Evolutionary conservation across 164 flowering plant species (phyloP).

Genomic region (Nelumbo lutea): DNA sequence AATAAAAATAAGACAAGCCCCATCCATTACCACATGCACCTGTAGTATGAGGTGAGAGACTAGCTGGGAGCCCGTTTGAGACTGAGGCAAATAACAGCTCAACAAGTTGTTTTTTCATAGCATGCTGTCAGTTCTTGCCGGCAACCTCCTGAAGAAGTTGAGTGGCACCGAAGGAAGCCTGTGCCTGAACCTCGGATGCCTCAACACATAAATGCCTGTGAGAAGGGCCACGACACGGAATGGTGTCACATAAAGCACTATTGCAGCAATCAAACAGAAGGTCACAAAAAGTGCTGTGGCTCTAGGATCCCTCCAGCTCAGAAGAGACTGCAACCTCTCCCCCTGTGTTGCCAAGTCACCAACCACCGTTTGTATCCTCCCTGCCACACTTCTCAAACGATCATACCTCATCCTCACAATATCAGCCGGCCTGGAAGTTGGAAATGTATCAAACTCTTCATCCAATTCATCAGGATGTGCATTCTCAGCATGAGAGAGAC

Average conservation of each 20-base stretch:
- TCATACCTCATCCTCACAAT: constrained; percentile 65
- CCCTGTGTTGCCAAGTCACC: constrained; percentile 80
- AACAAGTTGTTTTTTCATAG: constrained; percentile 25
- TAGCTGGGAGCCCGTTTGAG: not conserved
- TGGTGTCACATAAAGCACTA: constrained; percentile 61
- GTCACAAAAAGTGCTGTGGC: constrained; percentile 56
- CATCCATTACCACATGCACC: constrained; percentile 4
- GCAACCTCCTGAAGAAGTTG: constrained; percentile 65
- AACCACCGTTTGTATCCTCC: constrained; percentile 67
- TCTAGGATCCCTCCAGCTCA: constrained; percentile 80
- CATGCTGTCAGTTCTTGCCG: constrained; percentile 67
- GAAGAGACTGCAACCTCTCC: constrained; percentile 63
- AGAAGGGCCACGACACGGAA: constrained; percentile 56
- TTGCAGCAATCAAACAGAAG: constrained; percentile 60
- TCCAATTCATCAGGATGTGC: constrained; percentile 67
- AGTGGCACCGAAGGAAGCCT: constrained; percentile 64
- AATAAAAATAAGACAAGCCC: constrained; percentile 14
- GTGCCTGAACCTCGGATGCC: constrained; percentile 74
- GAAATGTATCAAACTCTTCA: constrained; percentile 78
- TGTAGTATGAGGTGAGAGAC: not conserved
- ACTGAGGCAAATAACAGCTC: too few relatives aligned
- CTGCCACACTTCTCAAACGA: constrained; percentile 63
- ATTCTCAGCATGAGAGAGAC: constrained; percentile 60
- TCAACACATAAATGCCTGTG: constrained; percentile 41
- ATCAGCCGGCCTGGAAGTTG: constrained; percentile 51